Evolutionary conservation across 1,284 basidiomycete species (phyloP).

Genomic region (Malassezia sp.): DNA sequence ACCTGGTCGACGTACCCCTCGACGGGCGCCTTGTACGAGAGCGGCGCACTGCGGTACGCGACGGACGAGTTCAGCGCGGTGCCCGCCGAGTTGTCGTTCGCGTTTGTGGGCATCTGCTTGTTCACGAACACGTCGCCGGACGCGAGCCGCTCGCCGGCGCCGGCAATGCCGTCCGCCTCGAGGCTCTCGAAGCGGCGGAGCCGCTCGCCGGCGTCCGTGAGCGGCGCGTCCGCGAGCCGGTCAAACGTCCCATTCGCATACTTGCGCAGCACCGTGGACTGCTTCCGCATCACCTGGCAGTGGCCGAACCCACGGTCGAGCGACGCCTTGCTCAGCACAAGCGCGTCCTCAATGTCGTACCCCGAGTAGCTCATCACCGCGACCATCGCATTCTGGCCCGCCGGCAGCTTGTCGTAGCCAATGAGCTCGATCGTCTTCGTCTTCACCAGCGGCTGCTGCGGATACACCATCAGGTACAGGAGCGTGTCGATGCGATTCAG

Average conservation of each 20-base stretch:
- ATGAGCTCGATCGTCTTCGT: conserved; percentile 81
- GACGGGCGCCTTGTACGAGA: conserved; percentile 50
- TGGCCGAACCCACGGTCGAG: conserved; percentile 93
- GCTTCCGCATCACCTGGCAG: conserved; percentile 94
- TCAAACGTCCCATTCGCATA: conserved; percentile 98
- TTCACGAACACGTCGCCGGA: conserved; percentile 91
- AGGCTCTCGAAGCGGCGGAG: conserved; percentile 81
- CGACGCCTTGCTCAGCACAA: conserved; percentile 73
- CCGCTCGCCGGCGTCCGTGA: conserved; percentile 61
- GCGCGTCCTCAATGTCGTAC: conserved; percentile 97
- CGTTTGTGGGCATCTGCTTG: conserved; percentile 87
- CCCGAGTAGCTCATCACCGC: conserved; percentile 99
- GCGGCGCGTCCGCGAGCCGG: conserved; percentile 79
- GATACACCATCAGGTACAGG: conserved; percentile 97
- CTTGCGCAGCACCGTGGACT: conserved; percentile 80
- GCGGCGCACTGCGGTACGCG: conserved; percentile 53
- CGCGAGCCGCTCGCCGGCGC: conserved; percentile 84
- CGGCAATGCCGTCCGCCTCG: conserved; percentile 81
- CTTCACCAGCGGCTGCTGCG: conserved; percentile 98
- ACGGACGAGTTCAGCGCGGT: conserved; percentile 20
- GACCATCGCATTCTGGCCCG: conserved; percentile 95
- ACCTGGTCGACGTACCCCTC: conserved; percentile 94
- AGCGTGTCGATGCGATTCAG: conserved; percentile 95
- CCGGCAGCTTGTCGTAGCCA: conserved; percentile 90
- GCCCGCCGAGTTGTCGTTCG: conserved; percentile 54